Base-by-base conservation (phyloP, 208 protist genomes). In the Novymonas esmeraldas region DNA sequence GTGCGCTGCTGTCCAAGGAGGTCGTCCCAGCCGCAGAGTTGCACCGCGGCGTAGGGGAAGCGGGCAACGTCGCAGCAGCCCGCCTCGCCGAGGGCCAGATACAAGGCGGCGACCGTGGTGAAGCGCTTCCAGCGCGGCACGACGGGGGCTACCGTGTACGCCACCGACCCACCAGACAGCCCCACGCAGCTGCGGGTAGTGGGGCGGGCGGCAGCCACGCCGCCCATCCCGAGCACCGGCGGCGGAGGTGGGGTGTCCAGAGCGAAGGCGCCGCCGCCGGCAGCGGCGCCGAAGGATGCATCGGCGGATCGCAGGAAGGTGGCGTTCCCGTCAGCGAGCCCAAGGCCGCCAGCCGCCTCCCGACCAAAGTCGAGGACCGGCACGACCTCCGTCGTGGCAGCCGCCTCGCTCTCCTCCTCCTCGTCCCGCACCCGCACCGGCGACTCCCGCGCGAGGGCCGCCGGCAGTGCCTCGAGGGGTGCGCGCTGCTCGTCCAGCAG, bases 51-150 rank as follows among this genome's bases (percentile, higher is more conserved):
- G 48, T 86, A 88, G 1, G 85, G 85, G 16, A 90, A 60, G 24
- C 49, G 61, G 34, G 46, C 38, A 14, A 61, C 61, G 70, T 87
- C 83, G 64, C 78, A 90, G 33, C 74, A 78, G 5, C 79, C 75
- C 1, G 78, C 79, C 54, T 84, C 70, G 0, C 76, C 85, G 13
- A 91, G 64, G 18, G 80, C 57, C 24, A 85, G 62, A 57, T 92
- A 90, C 14, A 94, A 65, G 16, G 85, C 76, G 10, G 77, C 76
- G 1, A 73, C 62, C 13, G 76, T 79, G 57, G 63, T 65, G 65
- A 87, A 91, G 16, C 76, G 63, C 58, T 69, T 66, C 89, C 84
- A 94, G 33, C 57, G 48, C n/a, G 78, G 76, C 18, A 86, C 67
- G 2, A 68, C 54, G 24, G 45, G 50, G 38, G 11, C 51, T 13